A percentile compares a stretch with the other conserved stretches of the same genome.
phyloP scores from a whole-genome alignment of 2,329 filamentous ascomycete species.

The Aureobasidium zeae region DNA sequence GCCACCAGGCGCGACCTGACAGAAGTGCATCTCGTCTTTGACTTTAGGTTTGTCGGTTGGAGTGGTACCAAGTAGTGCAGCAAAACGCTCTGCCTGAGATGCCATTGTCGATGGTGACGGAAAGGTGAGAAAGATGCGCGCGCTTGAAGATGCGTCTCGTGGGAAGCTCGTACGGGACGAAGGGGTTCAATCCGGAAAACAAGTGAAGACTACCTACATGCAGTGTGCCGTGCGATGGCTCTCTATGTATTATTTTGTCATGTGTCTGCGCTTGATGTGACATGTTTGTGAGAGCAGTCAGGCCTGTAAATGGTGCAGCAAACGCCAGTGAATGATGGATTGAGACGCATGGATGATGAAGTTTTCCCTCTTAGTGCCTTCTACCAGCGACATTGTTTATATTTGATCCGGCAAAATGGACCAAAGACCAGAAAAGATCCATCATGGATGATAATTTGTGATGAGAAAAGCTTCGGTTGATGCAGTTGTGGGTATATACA shows the following conservation, averaged over 20 bases:
- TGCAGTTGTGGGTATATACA: constrained; percentile 12
- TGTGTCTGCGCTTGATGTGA: background rate
- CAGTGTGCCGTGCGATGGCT: background rate
- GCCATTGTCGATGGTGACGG: constrained; percentile 1
- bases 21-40: constrained; percentile 17
- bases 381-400: too few species aligned
- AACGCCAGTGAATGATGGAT: too few species aligned
- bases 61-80: background rate
- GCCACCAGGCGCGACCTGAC: constrained; percentile 27
- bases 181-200: background rate
- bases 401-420: too few species aligned
- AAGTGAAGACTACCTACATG: background rate
- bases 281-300: constrained; percentile 3
- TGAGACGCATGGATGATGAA: too few species aligned
- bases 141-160: constrained; percentile 7
- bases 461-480: too few species aligned
- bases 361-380: too few species aligned
- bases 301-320: too few species aligned
- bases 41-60: background rate
- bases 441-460: too few species aligned
- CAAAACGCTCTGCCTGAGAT: constrained; percentile 8
- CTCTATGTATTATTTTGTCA: background rate
- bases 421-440: too few species aligned
- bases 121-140: background rate
- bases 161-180: background rate